These are phyloP conservation scores for Morella rubra DNA, from an alignment of 306 rosid species.

Conservation along the genomic window DNA sequence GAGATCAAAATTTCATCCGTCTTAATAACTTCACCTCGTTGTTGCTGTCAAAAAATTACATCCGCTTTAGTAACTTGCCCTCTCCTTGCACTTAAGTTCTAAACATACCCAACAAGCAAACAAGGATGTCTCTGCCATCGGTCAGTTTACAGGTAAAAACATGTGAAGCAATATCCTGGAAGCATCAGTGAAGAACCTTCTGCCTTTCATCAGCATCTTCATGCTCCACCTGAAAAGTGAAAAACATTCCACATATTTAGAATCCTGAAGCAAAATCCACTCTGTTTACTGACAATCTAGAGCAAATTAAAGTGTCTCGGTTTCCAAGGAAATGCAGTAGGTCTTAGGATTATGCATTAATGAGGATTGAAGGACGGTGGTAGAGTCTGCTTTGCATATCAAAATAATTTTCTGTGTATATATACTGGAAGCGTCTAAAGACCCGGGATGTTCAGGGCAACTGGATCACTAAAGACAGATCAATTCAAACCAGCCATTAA, in stretches of 20 bases:
- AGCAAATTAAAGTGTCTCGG: no score
- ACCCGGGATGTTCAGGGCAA: background rate
- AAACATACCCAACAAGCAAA: background rate
- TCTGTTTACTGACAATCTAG: no score
- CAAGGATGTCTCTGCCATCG: background rate
- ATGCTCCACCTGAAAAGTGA: conserved; percentile 41
- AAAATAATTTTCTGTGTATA: no score
- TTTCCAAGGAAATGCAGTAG: no score
- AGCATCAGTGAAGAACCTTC: conserved; percentile 45
- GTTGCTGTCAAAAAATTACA: background rate
- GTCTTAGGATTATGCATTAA: no score
- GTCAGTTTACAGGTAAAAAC: background rate
- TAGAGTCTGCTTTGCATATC: no score
- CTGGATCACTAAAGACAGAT: background rate
- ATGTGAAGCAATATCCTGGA: background rate
- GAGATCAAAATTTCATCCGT: background rate
- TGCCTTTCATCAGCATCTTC: conserved; percentile 54
- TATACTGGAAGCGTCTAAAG: no score
- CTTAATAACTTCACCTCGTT: background rate
- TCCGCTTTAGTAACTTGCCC: background rate
- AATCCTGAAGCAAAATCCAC: background rate
- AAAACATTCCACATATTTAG: background rate
- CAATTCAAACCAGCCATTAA: background rate
- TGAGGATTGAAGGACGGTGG: background rate
- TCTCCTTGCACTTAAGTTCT: background rate